These are phyloP conservation scores for Beta corolliflora DNA, from an alignment of 179 eudicot species.

Conservation along the genomic window DNA sequence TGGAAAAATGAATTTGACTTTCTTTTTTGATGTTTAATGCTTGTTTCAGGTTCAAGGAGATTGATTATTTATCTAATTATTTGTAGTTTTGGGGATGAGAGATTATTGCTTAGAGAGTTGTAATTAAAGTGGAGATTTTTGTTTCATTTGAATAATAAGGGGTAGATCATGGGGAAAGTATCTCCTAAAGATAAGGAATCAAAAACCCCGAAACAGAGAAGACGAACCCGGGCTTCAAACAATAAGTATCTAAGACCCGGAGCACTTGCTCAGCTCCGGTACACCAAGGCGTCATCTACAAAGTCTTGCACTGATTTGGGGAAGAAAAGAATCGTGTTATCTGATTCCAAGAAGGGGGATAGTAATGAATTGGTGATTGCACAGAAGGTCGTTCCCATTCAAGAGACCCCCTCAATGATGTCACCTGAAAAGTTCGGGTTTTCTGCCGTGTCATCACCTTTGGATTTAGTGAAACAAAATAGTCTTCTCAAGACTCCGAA, in stretches of 20 bases:
- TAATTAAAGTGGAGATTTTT: conserved; percentile 13
- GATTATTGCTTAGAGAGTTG: neutral
- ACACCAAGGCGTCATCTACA: conserved; percentile 53
- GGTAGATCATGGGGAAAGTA: conserved; percentile 63
- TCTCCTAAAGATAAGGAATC: conserved; percentile 55
- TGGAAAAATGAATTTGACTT: neutral
- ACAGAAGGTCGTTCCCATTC: conserved; percentile 24
- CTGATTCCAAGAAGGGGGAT: conserved; percentile 38
- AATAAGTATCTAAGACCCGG: conserved; percentile 85
- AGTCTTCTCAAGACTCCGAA: conserved; percentile 65
- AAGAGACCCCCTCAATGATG: conserved; percentile 42
- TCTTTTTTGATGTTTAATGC: neutral
- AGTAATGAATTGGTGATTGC: conserved; percentile 25
- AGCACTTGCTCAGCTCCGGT: conserved; percentile 81
- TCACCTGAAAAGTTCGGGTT: conserved; percentile 58
- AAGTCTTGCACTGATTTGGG: conserved; percentile 81
- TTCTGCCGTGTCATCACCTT: conserved; percentile 38
- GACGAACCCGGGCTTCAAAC: conserved; percentile 43
- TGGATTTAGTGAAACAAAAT: conserved; percentile 39
- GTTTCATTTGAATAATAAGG: conserved; percentile 20
- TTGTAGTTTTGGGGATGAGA: conserved; percentile 14
- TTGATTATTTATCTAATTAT: neutral
- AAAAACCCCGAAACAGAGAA: conserved; percentile 57
- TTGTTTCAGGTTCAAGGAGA: conserved; percentile 23
- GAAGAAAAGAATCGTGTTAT: conserved; percentile 74